These are phyloP conservation scores for Aureobasidium musti DNA, from an alignment of 2,329 filamentous ascomycete genomes.

Conservation along the genomic window DNA sequence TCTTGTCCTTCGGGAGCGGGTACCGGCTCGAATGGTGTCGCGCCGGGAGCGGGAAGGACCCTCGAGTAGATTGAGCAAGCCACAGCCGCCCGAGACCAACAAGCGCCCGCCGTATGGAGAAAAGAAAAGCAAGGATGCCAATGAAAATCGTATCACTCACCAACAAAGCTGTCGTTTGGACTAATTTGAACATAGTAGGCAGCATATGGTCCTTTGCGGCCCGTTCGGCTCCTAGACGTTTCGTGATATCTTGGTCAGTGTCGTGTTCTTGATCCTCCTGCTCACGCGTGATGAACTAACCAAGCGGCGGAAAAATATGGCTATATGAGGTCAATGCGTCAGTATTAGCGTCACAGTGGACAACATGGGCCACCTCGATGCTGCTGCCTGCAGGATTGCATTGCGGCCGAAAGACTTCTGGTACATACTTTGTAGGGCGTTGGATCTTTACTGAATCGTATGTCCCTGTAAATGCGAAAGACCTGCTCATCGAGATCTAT, in stretches of 20 bases:
- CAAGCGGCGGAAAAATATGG: slow-evolving; percentile 82
- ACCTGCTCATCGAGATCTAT: slow-evolving; percentile 49
- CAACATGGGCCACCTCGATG: not conserved
- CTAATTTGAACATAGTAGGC: slow-evolving; percentile 86
- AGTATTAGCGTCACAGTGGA: slow-evolving; percentile 10
- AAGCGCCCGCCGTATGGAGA: slow-evolving; percentile 10
- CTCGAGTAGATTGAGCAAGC: slow-evolving; percentile 17
- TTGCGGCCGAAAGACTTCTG: slow-evolving; percentile 1
- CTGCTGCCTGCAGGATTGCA: not conserved
- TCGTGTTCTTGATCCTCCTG: slow-evolving; percentile 18
- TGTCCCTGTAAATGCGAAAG: slow-evolving; percentile 84
- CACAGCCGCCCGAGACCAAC: slow-evolving; percentile 4
- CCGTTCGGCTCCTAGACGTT: slow-evolving; percentile 68
- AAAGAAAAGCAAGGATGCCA: not conserved
- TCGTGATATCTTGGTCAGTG: slow-evolving; percentile 21
- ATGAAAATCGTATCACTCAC: slow-evolving; percentile 49
- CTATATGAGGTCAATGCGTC: slow-evolving; percentile 46
- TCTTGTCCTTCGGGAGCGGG: slow-evolving; percentile 4
- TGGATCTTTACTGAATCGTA: slow-evolving; percentile 79
- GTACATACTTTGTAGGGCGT: slow-evolving; percentile 79
- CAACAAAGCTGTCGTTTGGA: slow-evolving; percentile 70
- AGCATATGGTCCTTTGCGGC: slow-evolving; percentile 82
- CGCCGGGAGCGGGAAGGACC: not conserved
- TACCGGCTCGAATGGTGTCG: not conserved
- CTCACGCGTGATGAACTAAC: slow-evolving; percentile 44